phyloP scores from a whole-genome alignment of 805 yeast genomes.

The Metahyphopichia silvanorum region DNA sequence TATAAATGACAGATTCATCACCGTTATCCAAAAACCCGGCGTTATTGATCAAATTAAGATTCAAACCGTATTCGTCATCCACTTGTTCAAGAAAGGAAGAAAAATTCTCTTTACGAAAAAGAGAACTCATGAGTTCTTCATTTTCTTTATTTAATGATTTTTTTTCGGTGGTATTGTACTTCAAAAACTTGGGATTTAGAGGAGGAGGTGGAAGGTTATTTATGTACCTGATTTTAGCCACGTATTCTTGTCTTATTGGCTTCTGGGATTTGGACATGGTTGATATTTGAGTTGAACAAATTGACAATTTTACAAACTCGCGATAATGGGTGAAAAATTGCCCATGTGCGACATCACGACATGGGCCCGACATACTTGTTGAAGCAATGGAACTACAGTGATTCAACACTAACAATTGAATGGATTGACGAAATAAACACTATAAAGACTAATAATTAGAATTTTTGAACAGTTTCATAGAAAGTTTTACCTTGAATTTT shows the following conservation, averaged over 20 bases:
- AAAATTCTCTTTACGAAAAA: slow-evolving; percentile 74
- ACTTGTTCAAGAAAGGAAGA: slow-evolving; percentile 53
- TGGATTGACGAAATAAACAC: too few species aligned
- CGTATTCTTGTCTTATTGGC: slow-evolving; percentile 65
- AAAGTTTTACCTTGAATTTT: slow-evolving; percentile 65
- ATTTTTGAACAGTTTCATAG: background rate
- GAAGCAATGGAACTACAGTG: too few species aligned
- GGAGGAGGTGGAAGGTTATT: slow-evolving; percentile 93
- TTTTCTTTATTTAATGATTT: slow-evolving; percentile 35
- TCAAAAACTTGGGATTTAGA: slow-evolving; percentile 80
- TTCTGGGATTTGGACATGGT: slow-evolving; percentile 26
- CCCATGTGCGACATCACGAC: too few species aligned
- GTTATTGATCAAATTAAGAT: slow-evolving; percentile 63
- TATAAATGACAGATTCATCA: slow-evolving; percentile 44
- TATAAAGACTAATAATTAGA: background rate
- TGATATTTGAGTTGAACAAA: background rate
- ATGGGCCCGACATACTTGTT: too few species aligned
- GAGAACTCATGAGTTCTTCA: slow-evolving; percentile 58
- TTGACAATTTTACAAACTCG: too few species aligned
- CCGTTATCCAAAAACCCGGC: slow-evolving; percentile 66
- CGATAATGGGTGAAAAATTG: too few species aligned
- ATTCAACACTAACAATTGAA: too few species aligned
- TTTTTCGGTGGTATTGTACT: slow-evolving; percentile 42
- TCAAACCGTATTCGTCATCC: slow-evolving; percentile 70
- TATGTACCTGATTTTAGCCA: slow-evolving; percentile 77